Evolutionary conservation across 2,329 filamentous ascomycete species (phyloP).

Genomic region (Parascedosporium putredinis): DNA sequence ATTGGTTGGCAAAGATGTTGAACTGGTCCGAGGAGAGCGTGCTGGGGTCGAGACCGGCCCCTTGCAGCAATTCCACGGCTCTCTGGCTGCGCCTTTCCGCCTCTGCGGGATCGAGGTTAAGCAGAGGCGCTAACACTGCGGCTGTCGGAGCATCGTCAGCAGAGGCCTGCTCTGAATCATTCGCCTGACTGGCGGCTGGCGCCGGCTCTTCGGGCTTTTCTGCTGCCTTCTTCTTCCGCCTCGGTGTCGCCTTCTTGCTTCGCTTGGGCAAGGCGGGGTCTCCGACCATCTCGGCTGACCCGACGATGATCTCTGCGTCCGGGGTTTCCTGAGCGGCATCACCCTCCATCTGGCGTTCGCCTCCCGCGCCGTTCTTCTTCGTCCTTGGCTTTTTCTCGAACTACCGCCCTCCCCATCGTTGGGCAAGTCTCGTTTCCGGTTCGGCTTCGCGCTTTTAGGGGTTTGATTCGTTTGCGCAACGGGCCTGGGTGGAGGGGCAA

Average conservation of each 20-base stretch:
- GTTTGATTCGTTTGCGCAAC: not conserved
- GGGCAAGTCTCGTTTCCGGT: conserved; percentile 14
- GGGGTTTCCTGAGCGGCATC: too few relatives aligned
- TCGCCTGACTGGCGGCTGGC: not conserved
- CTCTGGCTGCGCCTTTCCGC: conserved; percentile 37
- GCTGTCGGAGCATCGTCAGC: not conserved
- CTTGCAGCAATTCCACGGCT: conserved; percentile 35
- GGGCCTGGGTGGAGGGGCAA: conserved; percentile 30
- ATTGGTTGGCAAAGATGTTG: conserved; percentile 49
- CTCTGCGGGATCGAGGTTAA: conserved; percentile 26
- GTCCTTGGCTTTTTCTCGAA: conserved; percentile 18
- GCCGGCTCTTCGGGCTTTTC: not conserved
- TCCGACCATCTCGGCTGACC: not conserved
- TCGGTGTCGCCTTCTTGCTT: conserved; percentile 1
- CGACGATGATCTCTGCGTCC: too few relatives aligned
- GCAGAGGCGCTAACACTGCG: not conserved
- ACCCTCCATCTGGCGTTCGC: not conserved
- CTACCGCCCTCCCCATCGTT: conserved; percentile 7
- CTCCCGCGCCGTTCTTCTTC: conserved; percentile 14
- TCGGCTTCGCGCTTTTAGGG: conserved; percentile 2
- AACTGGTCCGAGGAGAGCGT: conserved; percentile 46
- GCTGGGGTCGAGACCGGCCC: conserved; percentile 38
- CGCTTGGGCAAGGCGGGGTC: not conserved
- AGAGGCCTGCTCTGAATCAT: not conserved
- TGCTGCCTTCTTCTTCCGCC: conserved; percentile 16